Percentiles rank a stretch among this genome's conserved stretches.
Evolutionary conservation across 139 green algal genomes (phyloP).

Genomic region (Diplosphaera chodatii): DNA sequence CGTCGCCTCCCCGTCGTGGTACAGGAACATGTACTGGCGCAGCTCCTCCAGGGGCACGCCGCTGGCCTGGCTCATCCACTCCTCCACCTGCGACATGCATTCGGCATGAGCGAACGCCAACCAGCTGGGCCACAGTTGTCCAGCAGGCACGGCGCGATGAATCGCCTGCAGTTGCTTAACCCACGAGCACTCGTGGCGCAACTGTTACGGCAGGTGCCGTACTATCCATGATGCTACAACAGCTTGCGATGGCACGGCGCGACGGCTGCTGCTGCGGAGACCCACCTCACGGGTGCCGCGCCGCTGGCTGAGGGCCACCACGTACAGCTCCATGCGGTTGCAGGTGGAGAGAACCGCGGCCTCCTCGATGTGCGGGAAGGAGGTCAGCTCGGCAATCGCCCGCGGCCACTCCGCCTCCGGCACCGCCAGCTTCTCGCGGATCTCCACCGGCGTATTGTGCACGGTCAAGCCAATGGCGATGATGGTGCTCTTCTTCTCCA

Average conservation of each 20-base stretch:
- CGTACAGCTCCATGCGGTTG: conserved; percentile 99
- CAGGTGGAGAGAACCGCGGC: conserved; percentile 95
- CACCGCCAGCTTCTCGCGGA: conserved; percentile 96
- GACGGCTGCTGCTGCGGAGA: no score
- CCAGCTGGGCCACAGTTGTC: no score
- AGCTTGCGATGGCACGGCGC: no score
- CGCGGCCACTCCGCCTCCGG: conserved; percentile 91
- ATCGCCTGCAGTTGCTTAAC: no score
- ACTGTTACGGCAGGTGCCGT: no score
- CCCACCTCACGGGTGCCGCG: no score
- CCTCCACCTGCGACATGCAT: conserved; percentile 91
- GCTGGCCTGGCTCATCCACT: conserved; percentile 90
- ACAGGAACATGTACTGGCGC: conserved; percentile 91
- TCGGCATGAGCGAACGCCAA: no score
- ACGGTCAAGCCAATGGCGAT: conserved; percentile 95
- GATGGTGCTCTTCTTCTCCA: conserved; percentile 87
- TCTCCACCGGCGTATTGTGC: conserved; percentile 90
- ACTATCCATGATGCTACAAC: no score
- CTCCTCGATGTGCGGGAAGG: conserved; percentile 97
- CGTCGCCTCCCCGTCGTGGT: conserved; percentile 93
- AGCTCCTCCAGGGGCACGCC: conserved; percentile 91
- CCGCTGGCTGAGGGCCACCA: conserved; percentile 64
- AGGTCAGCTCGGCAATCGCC: conserved; percentile 88
- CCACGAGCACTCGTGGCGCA: no score
- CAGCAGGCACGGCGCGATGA: no score